Percentiles rank a stretch among this genome's conserved stretches.
phyloP scores from a whole-genome alignment of 208 protist species.

The Trypanosoma melophagium region DNA sequence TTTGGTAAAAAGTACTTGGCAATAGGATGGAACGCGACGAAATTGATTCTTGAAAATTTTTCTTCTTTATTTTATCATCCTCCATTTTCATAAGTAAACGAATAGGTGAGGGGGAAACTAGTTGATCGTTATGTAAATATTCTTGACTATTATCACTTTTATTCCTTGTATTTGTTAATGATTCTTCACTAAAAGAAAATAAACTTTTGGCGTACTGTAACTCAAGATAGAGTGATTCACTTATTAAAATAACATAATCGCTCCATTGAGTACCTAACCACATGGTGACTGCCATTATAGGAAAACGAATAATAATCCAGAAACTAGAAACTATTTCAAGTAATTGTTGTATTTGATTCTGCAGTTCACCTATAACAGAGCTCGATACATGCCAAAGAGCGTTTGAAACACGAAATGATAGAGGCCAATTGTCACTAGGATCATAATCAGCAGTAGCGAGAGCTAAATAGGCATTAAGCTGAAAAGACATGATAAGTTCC shows the following conservation, averaged over 20 bases:
- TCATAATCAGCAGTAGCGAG: constrained; percentile 51
- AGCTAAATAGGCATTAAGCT: constrained; percentile 36
- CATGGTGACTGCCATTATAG: constrained; percentile 21
- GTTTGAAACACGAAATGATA: constrained; percentile 36
- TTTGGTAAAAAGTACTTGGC: background rate
- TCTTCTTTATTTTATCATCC: background rate
- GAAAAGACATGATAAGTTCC: constrained; percentile 27
- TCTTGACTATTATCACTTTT: background rate
- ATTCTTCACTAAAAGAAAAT: background rate
- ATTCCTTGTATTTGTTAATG: background rate
- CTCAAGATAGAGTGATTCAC: constrained; percentile 26
- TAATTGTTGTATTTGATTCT: constrained; percentile 24
- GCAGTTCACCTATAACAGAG: constrained; percentile 42
- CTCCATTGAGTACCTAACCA: constrained; percentile 31
- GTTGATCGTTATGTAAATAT: background rate
- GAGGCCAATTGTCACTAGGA: constrained; percentile 33
- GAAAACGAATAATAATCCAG: constrained; percentile 17
- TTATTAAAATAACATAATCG: constrained; percentile 15
- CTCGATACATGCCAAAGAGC: constrained; percentile 41
- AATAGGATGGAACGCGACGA: background rate
- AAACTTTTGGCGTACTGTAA: constrained; percentile 17
- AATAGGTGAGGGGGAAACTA: constrained; percentile 12
- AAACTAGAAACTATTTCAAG: constrained; percentile 16
- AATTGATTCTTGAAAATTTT: background rate
- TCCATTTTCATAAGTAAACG: constrained; percentile 1